phyloP scores from a whole-genome alignment of 164 flowering plant species.

The Nymphaea colorata region DNA sequence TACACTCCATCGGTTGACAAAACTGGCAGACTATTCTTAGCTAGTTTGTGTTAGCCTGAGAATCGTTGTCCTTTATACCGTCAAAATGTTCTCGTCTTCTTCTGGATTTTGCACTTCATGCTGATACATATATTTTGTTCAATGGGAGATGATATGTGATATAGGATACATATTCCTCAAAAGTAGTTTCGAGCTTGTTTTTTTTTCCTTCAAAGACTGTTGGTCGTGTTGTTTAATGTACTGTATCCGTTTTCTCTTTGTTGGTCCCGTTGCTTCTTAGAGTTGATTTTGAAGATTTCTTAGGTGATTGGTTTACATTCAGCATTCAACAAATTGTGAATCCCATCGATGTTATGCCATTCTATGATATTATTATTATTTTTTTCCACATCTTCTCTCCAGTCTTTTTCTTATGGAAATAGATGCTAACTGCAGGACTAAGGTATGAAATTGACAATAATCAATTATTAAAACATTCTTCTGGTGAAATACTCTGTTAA shows the following conservation, averaged over 20 bases:
- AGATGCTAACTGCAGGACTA: too few relatives aligned
- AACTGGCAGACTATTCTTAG: slow-evolving; percentile 49
- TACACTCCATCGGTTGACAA: slow-evolving; percentile 72
- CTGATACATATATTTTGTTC: neutral
- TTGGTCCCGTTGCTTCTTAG: neutral
- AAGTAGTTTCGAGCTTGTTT: neutral
- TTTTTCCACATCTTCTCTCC: too few relatives aligned
- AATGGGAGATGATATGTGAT: neutral
- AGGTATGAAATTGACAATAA: too few relatives aligned
- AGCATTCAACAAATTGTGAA: neutral
- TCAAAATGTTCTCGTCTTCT: neutral
- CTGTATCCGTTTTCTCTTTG: neutral
- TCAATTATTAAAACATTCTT: too few relatives aligned
- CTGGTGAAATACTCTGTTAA: too few relatives aligned
- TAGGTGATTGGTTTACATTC: neutral
- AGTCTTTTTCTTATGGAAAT: too few relatives aligned
- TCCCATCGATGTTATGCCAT: neutral
- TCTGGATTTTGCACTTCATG: neutral
- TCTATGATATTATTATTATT: too few relatives aligned
- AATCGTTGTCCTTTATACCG: neutral
- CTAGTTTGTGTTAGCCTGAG: neutral
- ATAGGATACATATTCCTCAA: neutral
- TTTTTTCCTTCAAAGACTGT: neutral
- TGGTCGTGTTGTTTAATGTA: neutral
- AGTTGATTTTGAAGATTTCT: too few relatives aligned